Conservation (phyloP, 2,329 filamentous ascomycete genomes). For the Colletotrichum cereale region DNA sequence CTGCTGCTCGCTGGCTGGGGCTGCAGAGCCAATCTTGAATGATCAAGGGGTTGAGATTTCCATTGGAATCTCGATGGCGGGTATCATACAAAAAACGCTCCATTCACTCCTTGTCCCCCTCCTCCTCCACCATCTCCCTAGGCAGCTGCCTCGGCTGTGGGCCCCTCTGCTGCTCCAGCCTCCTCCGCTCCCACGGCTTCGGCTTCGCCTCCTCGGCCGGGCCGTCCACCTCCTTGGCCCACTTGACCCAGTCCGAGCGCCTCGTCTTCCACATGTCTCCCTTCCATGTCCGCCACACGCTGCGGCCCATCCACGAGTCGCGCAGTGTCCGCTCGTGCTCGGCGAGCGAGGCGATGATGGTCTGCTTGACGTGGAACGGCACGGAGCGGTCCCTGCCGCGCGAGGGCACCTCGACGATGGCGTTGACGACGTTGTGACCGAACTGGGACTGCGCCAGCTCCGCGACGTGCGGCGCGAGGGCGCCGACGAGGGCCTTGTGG, state of each 20-base stretch:
- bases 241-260: slow-evolving; percentile 66
- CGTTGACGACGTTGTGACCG: slow-evolving; percentile 65
- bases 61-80: slow-evolving; percentile 24
- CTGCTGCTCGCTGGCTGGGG: too few species aligned
- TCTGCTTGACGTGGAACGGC: slow-evolving; percentile 70
- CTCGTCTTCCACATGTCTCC: slow-evolving; percentile 69
- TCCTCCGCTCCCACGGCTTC: slow-evolving; percentile 40
- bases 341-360: slow-evolving; percentile 63
- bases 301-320: slow-evolving; percentile 66
- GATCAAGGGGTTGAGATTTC: not conserved
- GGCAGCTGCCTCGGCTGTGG: slow-evolving; percentile 19
- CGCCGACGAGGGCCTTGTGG: slow-evolving; percentile 67
- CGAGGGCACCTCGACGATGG: slow-evolving; percentile 63
- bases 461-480: slow-evolving; percentile 58
- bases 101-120: slow-evolving; percentile 23
- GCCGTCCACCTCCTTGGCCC: slow-evolving; percentile 64
- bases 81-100: slow-evolving; percentile 38
- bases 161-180: slow-evolving; percentile 31
- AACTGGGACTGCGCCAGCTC: slow-evolving; percentile 63
- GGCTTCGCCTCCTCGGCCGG: slow-evolving; percentile 32
- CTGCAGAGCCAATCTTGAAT: not conserved
- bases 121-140: slow-evolving; percentile 2
- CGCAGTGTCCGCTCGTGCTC: slow-evolving; percentile 63
- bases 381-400: slow-evolving; percentile 61
- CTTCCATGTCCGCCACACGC: slow-evolving; percentile 69